phyloP scores from a whole-genome alignment of 2,329 filamentous ascomycete species.

The Aspergillus clavatus region DNA sequence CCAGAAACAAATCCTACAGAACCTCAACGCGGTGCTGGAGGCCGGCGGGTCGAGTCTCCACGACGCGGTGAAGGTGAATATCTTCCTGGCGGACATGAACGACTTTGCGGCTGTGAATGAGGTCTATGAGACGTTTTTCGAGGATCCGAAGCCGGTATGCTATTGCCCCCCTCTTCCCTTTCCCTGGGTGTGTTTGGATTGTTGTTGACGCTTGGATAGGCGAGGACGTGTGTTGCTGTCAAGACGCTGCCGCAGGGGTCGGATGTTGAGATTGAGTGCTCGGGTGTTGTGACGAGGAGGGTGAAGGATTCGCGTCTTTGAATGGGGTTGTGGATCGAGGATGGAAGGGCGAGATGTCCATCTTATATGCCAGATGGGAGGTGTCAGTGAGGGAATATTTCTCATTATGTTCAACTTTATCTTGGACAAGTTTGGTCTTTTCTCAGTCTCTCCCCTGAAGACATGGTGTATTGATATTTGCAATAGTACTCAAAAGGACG shows the following conservation, averaged over 20 bases:
- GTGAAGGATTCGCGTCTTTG: slow-evolving; percentile 17
- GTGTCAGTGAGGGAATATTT: background rate
- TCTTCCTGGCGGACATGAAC: slow-evolving; percentile 60
- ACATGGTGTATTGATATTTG: too few relatives aligned
- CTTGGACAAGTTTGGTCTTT: too few relatives aligned
- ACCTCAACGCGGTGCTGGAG: slow-evolving; percentile 56
- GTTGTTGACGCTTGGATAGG: slow-evolving; percentile 13
- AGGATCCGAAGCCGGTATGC: slow-evolving; percentile 25
- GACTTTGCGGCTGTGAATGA: slow-evolving; percentile 71
- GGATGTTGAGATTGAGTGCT: slow-evolving; percentile 53
- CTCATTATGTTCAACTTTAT: too few relatives aligned
- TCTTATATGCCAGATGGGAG: background rate
- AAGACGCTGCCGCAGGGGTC: slow-evolving; percentile 48
- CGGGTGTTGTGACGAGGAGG: slow-evolving; percentile 32
- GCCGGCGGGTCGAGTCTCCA: slow-evolving; percentile 54
- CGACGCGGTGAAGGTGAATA: slow-evolving; percentile 61
- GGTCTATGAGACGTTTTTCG: slow-evolving; percentile 53
- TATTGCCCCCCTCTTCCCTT: slow-evolving; percentile 8
- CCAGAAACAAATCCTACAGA: slow-evolving; percentile 49
- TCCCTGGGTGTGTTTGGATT: background rate
- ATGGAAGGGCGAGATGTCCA: background rate
- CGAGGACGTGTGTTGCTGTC: slow-evolving; percentile 47
- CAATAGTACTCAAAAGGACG: too few relatives aligned
- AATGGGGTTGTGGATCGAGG: background rate
- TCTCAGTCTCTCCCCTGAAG: too few relatives aligned